Conservation (phyloP, 1,139 yeast species). For the Saccharomyces hybrid region DNA sequence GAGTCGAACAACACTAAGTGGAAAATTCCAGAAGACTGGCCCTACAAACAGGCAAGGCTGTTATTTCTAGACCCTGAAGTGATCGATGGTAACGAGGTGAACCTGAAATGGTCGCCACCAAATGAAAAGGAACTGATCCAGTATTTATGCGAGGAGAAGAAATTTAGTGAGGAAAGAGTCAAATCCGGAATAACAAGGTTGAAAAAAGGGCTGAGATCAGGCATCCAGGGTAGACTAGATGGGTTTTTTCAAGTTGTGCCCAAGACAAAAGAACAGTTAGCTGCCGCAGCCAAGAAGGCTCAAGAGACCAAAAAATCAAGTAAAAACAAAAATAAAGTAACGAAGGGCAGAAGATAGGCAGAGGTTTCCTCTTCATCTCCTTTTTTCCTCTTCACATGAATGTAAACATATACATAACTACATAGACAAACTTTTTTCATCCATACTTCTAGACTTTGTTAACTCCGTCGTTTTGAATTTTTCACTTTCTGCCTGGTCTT, state of each 20-base stretch:
- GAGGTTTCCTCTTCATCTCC: neutral
- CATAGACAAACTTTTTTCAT: neutral
- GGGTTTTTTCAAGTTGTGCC: constrained; percentile 79
- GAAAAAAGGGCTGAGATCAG: constrained; percentile 72
- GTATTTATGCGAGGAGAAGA: constrained; percentile 39
- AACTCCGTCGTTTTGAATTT: neutral
- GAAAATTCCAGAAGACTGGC: constrained; percentile 92
- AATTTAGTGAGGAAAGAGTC: constrained; percentile 88
- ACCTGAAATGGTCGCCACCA: constrained; percentile 54
- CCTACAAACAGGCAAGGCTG: constrained; percentile 78
- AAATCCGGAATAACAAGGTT: constrained; percentile 79
- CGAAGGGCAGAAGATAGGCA: constrained; percentile 11
- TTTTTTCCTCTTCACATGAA: neutral
- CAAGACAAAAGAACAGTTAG: constrained; percentile 38
- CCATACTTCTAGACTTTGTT: neutral
- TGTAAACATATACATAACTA: neutral
- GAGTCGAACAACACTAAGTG: constrained; percentile 51
- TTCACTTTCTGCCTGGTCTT: neutral
- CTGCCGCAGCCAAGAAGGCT: constrained; percentile 35
- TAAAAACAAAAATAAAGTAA: constrained; percentile 28
- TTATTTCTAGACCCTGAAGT: constrained; percentile 80
- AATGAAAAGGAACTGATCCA: constrained; percentile 34
- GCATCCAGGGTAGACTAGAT: constrained; percentile 86
- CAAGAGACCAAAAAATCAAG: constrained; percentile 34
- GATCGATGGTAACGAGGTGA: constrained; percentile 47